Evolutionary conservation across 2,329 filamentous ascomycete species (phyloP).

Genomic region (Venturia oleaginea): DNA sequence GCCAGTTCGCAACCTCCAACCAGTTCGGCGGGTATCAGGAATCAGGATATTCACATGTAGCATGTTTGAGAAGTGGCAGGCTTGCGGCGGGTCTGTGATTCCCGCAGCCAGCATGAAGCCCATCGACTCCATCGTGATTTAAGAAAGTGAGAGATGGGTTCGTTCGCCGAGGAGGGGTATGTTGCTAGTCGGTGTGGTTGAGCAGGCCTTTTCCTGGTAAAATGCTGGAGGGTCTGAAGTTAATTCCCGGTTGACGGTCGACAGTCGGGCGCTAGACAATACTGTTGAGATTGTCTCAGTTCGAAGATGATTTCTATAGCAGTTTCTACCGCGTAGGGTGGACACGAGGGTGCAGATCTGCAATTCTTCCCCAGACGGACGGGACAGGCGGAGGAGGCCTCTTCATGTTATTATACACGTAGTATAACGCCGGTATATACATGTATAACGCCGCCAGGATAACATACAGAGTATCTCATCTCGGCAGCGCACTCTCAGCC

Average conservation of each 20-base stretch:
- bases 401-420: background rate
- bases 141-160: no score
- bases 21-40: no score
- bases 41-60: no score
- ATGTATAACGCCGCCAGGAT: background rate
- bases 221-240: background rate
- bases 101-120: no score
- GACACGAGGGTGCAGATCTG: background rate
- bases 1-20: no score
- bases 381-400: background rate
- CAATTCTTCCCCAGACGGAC: background rate
- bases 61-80: no score
- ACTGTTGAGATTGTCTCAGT: background rate
- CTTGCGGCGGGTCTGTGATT: no score
- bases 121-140: no score
- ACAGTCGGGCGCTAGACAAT: background rate
- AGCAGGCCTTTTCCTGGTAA: background rate
- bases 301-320: background rate
- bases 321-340: background rate
- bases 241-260: background rate
- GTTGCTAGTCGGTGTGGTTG: background rate
- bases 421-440: background rate
- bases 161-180: background rate
- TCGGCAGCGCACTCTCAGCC: background rate
- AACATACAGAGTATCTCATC: background rate